phyloP scores from a whole-genome alignment of 257 asterid genomes.

The Ocimum tenuiflorum region DNA sequence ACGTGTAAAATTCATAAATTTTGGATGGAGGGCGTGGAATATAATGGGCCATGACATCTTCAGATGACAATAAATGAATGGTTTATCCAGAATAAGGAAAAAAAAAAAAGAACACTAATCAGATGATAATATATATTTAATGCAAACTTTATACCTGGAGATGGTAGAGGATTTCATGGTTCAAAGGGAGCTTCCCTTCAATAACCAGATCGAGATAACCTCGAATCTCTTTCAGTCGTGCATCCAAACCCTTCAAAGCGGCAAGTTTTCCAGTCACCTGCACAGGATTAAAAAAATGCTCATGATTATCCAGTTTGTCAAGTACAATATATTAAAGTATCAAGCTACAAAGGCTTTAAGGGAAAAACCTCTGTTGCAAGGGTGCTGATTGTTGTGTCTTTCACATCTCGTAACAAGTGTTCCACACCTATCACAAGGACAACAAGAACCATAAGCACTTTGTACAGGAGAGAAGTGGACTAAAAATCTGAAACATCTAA shows the following conservation, averaged over 20 bases:
- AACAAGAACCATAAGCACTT: conserved; percentile 6
- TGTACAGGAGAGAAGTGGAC: not conserved
- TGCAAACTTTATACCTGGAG: conserved; percentile 53
- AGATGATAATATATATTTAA: not conserved
- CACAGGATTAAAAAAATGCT: not conserved
- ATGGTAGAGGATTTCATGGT: conserved; percentile 93
- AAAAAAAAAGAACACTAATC: not conserved
- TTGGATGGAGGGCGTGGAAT: not conserved
- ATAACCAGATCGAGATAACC: conserved; percentile 76
- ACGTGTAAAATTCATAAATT: not conserved
- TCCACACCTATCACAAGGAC: conserved; percentile 65
- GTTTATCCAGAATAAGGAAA: not conserved
- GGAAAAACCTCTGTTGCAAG: conserved; percentile 80
- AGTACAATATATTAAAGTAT: not conserved
- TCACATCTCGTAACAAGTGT: conserved; percentile 89
- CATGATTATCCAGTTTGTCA: conserved; percentile 15
- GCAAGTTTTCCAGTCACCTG: conserved; percentile 94
- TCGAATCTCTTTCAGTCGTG: conserved; percentile 77
- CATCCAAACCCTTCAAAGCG: conserved; percentile 93
- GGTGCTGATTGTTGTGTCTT: conserved; percentile 90
- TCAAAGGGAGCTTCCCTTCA: conserved; percentile 83
- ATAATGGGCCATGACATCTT: not conserved
- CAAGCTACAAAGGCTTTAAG: not conserved
- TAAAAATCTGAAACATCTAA: not conserved
- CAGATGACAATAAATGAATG: not conserved